Conservation (phyloP, 768 basidiomycete genomes). For the Dacryopinax primogenitus region DNA sequence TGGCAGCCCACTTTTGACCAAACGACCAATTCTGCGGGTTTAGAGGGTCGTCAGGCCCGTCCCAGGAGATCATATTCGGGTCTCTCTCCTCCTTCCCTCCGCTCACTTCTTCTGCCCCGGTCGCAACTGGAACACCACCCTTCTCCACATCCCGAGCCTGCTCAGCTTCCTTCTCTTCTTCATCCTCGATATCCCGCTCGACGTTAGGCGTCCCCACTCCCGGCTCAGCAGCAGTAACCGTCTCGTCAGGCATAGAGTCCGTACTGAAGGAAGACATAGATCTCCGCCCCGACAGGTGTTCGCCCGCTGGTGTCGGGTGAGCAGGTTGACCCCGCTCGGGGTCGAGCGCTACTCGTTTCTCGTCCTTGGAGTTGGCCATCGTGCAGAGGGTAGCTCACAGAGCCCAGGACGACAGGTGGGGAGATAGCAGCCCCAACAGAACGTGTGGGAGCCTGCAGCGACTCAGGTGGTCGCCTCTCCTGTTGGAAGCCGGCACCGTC, state of each 20-base stretch:
- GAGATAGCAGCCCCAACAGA: no score
- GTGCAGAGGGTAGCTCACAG: no score
- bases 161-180: background rate
- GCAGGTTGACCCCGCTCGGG: background rate
- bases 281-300: no score
- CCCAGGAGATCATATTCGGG: conserved; percentile 42
- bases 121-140: no score
- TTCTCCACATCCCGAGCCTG: background rate
- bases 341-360: no score
- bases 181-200: background rate
- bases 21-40: conserved; percentile 45
- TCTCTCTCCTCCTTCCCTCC: background rate
- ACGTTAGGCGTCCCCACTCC: background rate
- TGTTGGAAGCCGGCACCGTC: no score
- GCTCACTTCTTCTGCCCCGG: background rate
- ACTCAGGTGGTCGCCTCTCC: no score
- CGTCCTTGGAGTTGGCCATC: no score
- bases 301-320: background rate
- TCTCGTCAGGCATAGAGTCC: conserved; percentile 1
- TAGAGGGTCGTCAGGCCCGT: conserved; percentile 43
- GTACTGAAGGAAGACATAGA: background rate
- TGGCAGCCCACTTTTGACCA: conserved; percentile 43
- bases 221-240: background rate
- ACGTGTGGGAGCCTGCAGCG: no score
- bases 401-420: no score